phyloP scores from a whole-genome alignment of 768 basidiomycete species.

The Phylloporus arenicola region DNA sequence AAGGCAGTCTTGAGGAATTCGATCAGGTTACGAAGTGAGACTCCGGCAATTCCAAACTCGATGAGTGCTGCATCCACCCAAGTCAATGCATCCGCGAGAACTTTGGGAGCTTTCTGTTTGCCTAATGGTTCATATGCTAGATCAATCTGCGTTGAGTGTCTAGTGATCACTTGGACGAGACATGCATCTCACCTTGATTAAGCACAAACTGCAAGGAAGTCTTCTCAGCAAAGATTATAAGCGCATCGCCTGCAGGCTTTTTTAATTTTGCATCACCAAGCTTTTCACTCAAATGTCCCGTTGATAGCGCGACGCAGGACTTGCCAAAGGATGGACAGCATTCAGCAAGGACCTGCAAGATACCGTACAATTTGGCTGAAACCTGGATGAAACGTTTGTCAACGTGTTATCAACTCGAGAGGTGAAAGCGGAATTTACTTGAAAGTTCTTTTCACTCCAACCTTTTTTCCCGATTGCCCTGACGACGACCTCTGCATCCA shows the following conservation, averaged over 20 bases:
- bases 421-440: slow-evolving; percentile 43
- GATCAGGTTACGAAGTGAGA: slow-evolving; percentile 79
- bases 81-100: slow-evolving; percentile 80
- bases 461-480: slow-evolving; percentile 87
- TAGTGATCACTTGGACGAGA: slow-evolving; percentile 5
- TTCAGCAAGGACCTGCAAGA: slow-evolving; percentile 69
- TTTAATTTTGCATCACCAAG: slow-evolving; percentile 95
- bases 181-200: slow-evolving; percentile 63
- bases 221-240: slow-evolving; percentile 83
- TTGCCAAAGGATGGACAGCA: slow-evolving; percentile 78
- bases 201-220: slow-evolving; percentile 93
- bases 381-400: slow-evolving; percentile 49
- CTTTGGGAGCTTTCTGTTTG: slow-evolving; percentile 97
- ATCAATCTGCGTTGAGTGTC: slow-evolving; percentile 12
- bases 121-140: slow-evolving; percentile 88
- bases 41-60: slow-evolving; percentile 88
- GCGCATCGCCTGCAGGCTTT: slow-evolving; percentile 88
- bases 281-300: slow-evolving; percentile 85
- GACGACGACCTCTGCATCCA: slow-evolving; percentile 87
- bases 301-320: slow-evolving; percentile 75
- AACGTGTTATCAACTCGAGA: background rate
- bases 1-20: slow-evolving; percentile 85
- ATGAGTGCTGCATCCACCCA: slow-evolving; percentile 84
- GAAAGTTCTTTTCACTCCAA: slow-evolving; percentile 99
- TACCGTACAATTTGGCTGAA: slow-evolving; percentile 80